Conservation (phyloP, 1,284 basidiomycete genomes). For the Puccinia horiana region DNA sequence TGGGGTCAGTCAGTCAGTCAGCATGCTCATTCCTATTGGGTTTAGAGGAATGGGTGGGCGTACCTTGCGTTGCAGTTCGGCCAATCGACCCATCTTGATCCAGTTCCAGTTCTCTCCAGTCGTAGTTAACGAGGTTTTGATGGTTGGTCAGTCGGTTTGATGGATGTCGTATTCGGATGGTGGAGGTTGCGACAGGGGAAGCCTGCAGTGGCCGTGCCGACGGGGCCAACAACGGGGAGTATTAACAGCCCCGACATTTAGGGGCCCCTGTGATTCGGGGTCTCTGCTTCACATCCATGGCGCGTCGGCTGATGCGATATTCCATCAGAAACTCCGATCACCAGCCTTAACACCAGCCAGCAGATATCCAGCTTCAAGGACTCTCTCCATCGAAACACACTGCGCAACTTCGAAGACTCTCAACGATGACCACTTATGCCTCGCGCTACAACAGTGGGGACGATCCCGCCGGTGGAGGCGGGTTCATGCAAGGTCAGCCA, state of each 20-base stretch:
- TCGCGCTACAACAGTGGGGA: constrained; percentile 15
- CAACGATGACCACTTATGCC: neutral
- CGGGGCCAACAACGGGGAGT: too few relatives aligned
- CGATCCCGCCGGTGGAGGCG: constrained; percentile 2
- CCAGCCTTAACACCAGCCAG: too few relatives aligned
- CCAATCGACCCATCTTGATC: constrained; percentile 39
- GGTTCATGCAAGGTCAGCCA: constrained; percentile 18
- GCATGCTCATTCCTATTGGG: neutral
- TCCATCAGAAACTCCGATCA: too few relatives aligned
- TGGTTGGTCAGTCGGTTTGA: neutral
- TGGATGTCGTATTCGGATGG: neutral
- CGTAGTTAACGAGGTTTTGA: too few relatives aligned
- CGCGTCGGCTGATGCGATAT: too few relatives aligned
- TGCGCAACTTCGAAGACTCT: neutral
- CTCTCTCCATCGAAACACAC: neutral
- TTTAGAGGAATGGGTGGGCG: neutral
- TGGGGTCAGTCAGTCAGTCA: neutral
- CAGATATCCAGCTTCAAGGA: too few relatives aligned
- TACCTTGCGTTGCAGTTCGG: constrained; percentile 46
- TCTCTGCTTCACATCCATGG: too few relatives aligned
- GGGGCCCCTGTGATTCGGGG: too few relatives aligned
- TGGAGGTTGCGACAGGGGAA: too few relatives aligned
- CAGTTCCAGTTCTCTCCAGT: neutral
- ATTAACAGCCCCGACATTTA: too few relatives aligned
- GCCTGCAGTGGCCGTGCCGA: too few relatives aligned